These are phyloP conservation scores for Aspergillus sclerotialis DNA, from an alignment of 2,329 filamentous ascomycete genomes.

Conservation along the genomic window DNA sequence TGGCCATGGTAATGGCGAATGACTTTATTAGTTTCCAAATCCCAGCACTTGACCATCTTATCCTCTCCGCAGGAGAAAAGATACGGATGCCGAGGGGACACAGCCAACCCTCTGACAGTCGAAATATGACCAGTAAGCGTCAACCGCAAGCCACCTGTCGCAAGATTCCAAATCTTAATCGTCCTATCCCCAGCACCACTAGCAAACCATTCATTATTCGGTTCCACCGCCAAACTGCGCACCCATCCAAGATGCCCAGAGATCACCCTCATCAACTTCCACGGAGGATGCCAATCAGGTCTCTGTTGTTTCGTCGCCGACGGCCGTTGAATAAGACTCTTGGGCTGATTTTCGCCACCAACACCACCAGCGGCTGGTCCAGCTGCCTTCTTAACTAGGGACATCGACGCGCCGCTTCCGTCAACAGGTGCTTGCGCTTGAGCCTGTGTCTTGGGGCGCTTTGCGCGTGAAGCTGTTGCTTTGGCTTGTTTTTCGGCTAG, in stretches of 20 bases:
- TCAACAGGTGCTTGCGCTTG: conserved; percentile 48
- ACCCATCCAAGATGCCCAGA: conserved; percentile 97
- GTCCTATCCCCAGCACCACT: conserved; percentile 91
- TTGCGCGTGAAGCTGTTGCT: conserved; percentile 56
- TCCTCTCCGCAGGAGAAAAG: conserved; percentile 97
- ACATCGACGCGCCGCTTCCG: conserved; percentile 46
- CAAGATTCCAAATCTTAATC: conserved; percentile 98
- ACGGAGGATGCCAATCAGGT: conserved; percentile 95
- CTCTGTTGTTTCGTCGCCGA: conserved; percentile 59
- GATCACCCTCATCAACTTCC: conserved; percentile 97
- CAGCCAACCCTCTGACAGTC: conserved; percentile 82
- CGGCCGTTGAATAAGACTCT: conserved; percentile 56
- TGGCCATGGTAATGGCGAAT: conserved; percentile 97
- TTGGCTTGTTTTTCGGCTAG: conserved; percentile 73
- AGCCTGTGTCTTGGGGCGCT: conserved; percentile 49
- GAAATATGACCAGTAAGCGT: conserved; percentile 93
- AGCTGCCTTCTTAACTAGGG: conserved; percentile 43
- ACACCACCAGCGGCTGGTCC: conserved; percentile 24
- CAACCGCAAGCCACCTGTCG: conserved; percentile 72
- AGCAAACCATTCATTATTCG: conserved; percentile 95
- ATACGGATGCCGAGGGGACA: conserved; percentile 90
- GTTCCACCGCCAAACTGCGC: conserved; percentile 79
- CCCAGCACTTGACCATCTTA: conserved; percentile 99
- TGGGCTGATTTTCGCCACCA: conserved; percentile 42
- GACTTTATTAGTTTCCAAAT: conserved; percentile 98